Evolutionary conservation across 2,329 filamentous ascomycete species (phyloP).

Genomic region (Xylariaceae sp.): DNA sequence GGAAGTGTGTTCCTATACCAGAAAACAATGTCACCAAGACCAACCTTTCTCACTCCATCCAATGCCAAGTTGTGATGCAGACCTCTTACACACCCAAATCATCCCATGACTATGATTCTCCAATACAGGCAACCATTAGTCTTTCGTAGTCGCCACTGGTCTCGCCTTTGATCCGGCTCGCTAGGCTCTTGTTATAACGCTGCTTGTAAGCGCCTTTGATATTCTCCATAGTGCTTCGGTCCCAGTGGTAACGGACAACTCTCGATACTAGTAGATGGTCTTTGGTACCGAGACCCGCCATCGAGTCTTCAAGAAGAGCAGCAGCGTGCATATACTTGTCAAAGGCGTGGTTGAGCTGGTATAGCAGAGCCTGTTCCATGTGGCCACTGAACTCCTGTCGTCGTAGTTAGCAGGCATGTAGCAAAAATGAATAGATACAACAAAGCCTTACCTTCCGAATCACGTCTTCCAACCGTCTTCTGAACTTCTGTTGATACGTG

Average conservation of each 20-base stretch:
- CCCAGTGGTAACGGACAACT: conserved; percentile 82
- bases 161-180: conserved; percentile 70
- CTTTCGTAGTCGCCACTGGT: conserved; percentile 79
- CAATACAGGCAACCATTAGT: conserved; percentile 67
- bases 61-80: no score
- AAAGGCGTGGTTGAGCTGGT: conserved; percentile 70
- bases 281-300: conserved; percentile 84
- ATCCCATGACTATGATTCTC: conserved; percentile 30
- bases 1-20: no score
- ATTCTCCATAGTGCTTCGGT: conserved; percentile 66
- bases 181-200: conserved; percentile 63
- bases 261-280: conserved; percentile 73
- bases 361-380: conserved; percentile 80
- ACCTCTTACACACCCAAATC: neutral
- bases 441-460: conserved; percentile 59
- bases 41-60: no score
- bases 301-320: conserved; percentile 74
- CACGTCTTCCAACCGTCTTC: conserved; percentile 64
- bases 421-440: neutral
- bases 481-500: conserved; percentile 70
- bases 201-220: conserved; percentile 75
- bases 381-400: conserved; percentile 77
- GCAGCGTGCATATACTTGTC: conserved; percentile 86
- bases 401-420: neutral
- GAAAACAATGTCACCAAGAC: no score